A percentile compares a stretch with the other conserved stretches of the same genome.
phyloP scores from a whole-genome alignment of 2,329 filamentous ascomycete species.

The Fusarium irregulare region DNA sequence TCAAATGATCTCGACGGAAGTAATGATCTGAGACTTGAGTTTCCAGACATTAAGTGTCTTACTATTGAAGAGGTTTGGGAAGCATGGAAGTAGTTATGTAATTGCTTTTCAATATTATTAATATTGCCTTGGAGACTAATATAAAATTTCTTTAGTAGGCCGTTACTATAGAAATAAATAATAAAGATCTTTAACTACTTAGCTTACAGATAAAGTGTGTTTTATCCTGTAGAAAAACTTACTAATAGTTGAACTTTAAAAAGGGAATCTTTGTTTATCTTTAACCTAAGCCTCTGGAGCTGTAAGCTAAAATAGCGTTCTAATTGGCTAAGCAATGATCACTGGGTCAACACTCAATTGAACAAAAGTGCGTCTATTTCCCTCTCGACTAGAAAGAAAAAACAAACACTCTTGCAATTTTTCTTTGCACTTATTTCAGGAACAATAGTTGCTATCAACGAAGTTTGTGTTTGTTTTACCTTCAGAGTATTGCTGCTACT shows the following conservation, averaged over 20 bases:
- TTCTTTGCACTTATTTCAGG: rapidly evolving
- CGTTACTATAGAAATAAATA: background rate
- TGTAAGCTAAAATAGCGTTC: background rate
- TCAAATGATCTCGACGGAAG: rapidly evolving
- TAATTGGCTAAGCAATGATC: background rate
- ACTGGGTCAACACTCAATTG: background rate
- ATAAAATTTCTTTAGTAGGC: no score
- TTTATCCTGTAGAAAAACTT: background rate
- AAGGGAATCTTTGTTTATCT: background rate
- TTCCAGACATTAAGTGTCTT: background rate
- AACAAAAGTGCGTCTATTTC: no score
- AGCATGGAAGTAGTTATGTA: background rate
- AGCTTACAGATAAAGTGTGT: background rate
- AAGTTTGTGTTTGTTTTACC: background rate
- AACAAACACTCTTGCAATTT: rapidly evolving
- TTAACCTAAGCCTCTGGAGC: background rate
- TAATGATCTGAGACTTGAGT: background rate
- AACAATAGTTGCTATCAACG: background rate
- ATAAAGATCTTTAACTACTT: background rate
- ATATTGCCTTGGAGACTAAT: background rate
- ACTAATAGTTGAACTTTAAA: background rate
- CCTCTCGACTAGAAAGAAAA: no score
- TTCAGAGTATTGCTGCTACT: background rate
- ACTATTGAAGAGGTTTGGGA: background rate
- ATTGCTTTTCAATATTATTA: rapidly evolving